phyloP scores from a whole-genome alignment of 441 rosid species.

The Euphorbia celastroides region DNA sequence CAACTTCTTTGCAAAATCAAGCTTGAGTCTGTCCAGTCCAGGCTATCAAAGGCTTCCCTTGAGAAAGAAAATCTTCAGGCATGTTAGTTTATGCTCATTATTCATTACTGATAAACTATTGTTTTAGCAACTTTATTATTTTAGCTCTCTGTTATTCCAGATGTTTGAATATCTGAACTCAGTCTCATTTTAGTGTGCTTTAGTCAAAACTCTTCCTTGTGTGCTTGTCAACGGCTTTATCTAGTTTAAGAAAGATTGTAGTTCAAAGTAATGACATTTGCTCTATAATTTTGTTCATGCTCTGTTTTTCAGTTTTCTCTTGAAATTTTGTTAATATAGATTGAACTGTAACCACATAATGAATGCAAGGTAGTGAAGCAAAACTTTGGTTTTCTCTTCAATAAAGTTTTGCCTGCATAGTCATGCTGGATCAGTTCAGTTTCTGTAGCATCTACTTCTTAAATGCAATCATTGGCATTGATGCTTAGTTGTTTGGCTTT shows the following conservation, averaged over 20 bases:
- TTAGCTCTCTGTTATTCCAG: not conserved
- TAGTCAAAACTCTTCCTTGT: not conserved
- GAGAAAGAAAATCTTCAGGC: slow-evolving; percentile 89
- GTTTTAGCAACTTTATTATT: not conserved
- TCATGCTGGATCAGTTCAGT: not conserved
- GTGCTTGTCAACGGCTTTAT: not conserved
- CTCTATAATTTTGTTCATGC: not conserved
- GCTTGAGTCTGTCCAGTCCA: slow-evolving; percentile 73
- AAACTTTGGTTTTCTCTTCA: not conserved
- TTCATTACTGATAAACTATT: not conserved
- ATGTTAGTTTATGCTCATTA: slow-evolving; percentile 4
- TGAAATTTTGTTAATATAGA: not conserved
- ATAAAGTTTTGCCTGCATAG: not conserved
- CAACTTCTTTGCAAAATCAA: slow-evolving; percentile 86
- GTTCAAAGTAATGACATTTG: not conserved
- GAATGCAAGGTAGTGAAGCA: not conserved
- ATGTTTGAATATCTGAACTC: not conserved
- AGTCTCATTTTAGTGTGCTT: not conserved
- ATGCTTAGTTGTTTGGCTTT: not conserved
- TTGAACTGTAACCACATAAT: not conserved
- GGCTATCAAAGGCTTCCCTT: slow-evolving; percentile 58
- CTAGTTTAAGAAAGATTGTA: not conserved
- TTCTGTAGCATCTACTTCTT: not conserved
- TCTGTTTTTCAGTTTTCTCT: not conserved
- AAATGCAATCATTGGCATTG: not conserved